phyloP scores from a whole-genome alignment of 192 early-diverging fungal genomes.

The Coemansia sp. region DNA sequence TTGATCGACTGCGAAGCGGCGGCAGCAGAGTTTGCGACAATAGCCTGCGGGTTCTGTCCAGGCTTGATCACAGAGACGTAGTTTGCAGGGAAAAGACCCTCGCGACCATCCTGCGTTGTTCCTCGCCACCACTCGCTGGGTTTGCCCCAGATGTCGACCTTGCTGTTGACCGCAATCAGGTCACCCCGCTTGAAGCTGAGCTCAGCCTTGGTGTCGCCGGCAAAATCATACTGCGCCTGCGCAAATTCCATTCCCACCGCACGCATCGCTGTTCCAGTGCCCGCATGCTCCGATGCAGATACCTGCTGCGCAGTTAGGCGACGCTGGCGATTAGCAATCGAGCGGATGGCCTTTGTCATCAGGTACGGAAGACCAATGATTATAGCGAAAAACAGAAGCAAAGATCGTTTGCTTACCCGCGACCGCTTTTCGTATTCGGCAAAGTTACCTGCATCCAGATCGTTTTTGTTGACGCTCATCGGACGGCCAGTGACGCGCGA shows the following conservation, averaged over 20 bases:
- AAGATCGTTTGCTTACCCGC: slow-evolving; percentile 65
- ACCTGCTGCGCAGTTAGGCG: slow-evolving; percentile 37
- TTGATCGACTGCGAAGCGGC: slow-evolving; percentile 30
- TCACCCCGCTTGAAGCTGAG: slow-evolving; percentile 83
- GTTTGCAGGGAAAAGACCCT: slow-evolving; percentile 89
- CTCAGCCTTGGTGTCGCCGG: slow-evolving; percentile 72
- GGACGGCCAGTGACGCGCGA: slow-evolving; percentile 67
- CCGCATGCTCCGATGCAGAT: slow-evolving; percentile 26
- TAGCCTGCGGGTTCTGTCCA: slow-evolving; percentile 63
- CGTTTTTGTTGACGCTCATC: slow-evolving; percentile 66
- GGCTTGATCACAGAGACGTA: slow-evolving; percentile 81
- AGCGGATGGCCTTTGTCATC: slow-evolving; percentile 84
- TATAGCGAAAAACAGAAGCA: slow-evolving; percentile 81
- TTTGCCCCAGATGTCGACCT: slow-evolving; percentile 74
- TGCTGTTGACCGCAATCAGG: slow-evolving; percentile 83
- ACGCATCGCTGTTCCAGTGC: slow-evolving; percentile 34
- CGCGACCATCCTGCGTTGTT: slow-evolving; percentile 71
- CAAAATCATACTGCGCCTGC: slow-evolving; percentile 86
- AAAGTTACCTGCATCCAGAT: slow-evolving; percentile 74
- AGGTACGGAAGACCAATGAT: slow-evolving; percentile 89
- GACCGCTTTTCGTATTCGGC: slow-evolving; percentile 71
- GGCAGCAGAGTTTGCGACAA: slow-evolving; percentile 35
- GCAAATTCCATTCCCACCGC: slow-evolving; percentile 78
- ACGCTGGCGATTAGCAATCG: slow-evolving; percentile 61
- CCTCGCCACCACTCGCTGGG: slow-evolving; percentile 93